Evolutionary conservation across 202 grass and related monocot species (phyloP).

Genomic region (Setaria italica): DNA sequence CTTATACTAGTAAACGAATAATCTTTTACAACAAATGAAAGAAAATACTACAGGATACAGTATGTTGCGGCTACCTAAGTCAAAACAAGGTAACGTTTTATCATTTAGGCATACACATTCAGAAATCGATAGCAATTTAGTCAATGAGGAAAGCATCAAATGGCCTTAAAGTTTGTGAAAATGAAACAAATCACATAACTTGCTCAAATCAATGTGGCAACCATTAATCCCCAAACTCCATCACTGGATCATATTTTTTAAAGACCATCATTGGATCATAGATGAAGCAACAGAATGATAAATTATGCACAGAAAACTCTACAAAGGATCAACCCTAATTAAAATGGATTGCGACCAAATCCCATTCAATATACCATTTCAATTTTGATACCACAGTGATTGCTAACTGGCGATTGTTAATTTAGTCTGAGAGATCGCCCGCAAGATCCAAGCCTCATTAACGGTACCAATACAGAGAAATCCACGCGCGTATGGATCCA

Average conservation of each 20-base stretch:
- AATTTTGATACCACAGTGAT: background rate
- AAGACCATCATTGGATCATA: background rate
- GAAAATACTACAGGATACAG: background rate
- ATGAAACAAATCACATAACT: background rate
- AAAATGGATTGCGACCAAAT: background rate
- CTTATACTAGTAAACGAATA: background rate
- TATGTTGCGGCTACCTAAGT: background rate
- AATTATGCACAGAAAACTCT: background rate
- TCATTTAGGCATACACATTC: background rate
- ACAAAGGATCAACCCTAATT: background rate
- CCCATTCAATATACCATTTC: background rate
- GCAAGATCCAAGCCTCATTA: constrained; percentile 13
- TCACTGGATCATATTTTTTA: background rate
- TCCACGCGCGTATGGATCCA: constrained; percentile 27
- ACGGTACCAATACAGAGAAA: background rate
- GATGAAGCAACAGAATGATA: constrained; percentile 4
- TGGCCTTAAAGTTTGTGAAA: background rate
- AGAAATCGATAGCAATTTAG: background rate
- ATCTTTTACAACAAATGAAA: background rate
- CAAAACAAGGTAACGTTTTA: background rate
- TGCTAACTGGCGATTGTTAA: background rate
- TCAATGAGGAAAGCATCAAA: background rate
- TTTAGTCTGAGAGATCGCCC: background rate
- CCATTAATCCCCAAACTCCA: background rate
- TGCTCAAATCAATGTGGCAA: background rate